Base-by-base conservation (phyloP, 1,139 yeast genomes). In the Taphrina confusa region DNA sequence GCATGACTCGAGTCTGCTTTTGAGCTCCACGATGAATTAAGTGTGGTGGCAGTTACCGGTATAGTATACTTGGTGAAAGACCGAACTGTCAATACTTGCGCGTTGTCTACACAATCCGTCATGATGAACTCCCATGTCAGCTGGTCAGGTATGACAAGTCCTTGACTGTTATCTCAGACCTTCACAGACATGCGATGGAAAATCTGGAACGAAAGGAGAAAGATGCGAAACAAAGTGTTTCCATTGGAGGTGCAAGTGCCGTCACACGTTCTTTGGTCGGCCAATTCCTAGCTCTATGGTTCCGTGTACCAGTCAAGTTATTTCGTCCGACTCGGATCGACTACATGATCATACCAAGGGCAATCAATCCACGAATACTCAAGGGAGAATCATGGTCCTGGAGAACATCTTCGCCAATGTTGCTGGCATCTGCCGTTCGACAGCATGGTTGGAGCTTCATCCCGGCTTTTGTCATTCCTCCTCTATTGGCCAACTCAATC, bases 291-390 rank as follows among this genome's bases (percentile, higher is more conserved):
- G 76, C 92, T 0, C 75, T 91, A 44, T 91, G 90, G 69, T 73
- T 90, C 47, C 78, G 97, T 61, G 87, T 95, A 0, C 83, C 79
- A 1, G 86, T 89, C 54, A 91, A 91, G 73, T 77, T 91, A 27
- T 91, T 91, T 70, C 77, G 96, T 36, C 97, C 97, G 1, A 85
- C 96, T 4, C 75, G 97, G 56, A 87, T 91, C 64, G 97, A 91
- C 71, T 89, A 87, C 68, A 75, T 88, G 69, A 73, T 72, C 8
- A 66, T 74, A 3, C 74, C 76, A 2, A 60, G 75, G 39, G 74
- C 75, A 1, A 65, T 74, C 33, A 69, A 69, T 50, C 74, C 76
- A 1, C 44, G 31, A 5, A 46, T 23, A 2, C 67, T 39, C 65
- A 67, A 62, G 52, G 68, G 66, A 6, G 49, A 49, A 44, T 90